phyloP scores from a whole-genome alignment of 768 basidiomycete species.

The Naganishia vishniacii region DNA sequence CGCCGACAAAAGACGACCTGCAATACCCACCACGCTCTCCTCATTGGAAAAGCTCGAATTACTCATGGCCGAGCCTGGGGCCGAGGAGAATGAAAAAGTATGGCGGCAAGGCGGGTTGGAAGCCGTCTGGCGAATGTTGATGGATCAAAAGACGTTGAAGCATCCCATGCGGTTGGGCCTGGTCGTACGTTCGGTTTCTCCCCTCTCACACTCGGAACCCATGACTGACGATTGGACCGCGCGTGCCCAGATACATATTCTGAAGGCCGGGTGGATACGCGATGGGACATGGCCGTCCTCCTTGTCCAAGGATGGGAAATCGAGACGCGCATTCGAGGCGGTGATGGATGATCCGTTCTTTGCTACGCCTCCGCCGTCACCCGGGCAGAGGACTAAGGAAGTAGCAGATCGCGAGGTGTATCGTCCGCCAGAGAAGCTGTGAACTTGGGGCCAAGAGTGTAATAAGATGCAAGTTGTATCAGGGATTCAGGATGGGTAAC shows the following conservation, averaged over 20 bases:
- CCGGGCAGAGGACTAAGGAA: neutral
- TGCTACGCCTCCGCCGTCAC: slow-evolving; percentile 9
- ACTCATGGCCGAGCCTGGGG: slow-evolving; percentile 27
- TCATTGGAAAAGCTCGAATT: slow-evolving; percentile 27
- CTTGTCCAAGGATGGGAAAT: slow-evolving; percentile 8
- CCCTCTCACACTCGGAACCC: neutral
- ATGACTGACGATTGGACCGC: neutral
- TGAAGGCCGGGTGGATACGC: slow-evolving; percentile 36
- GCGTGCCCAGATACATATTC: slow-evolving; percentile 32
- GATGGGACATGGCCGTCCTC: slow-evolving; percentile 36
- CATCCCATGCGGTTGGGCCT: slow-evolving; percentile 31
- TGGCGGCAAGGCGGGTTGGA: slow-evolving; percentile 31
- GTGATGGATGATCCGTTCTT: slow-evolving; percentile 24
- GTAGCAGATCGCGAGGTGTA: neutral
- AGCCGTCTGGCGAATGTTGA: slow-evolving; percentile 28
- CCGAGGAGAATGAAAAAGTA: slow-evolving; percentile 30
- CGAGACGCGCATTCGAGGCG: slow-evolving; percentile 2
- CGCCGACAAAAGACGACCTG: neutral
- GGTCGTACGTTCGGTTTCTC: slow-evolving; percentile 28
- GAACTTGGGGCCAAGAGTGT: no score
- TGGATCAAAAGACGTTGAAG: slow-evolving; percentile 30
- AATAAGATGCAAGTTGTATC: no score
- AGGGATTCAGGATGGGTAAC: no score
- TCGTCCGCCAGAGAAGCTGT: slow-evolving; percentile 1
- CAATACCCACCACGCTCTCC: neutral